Percentiles rank a stretch among this genome's conserved stretches.
These are phyloP conservation scores for Aspergillus conjunctus DNA, from an alignment of 495 filamentous ascomycete species.

Conservation along the genomic window DNA sequence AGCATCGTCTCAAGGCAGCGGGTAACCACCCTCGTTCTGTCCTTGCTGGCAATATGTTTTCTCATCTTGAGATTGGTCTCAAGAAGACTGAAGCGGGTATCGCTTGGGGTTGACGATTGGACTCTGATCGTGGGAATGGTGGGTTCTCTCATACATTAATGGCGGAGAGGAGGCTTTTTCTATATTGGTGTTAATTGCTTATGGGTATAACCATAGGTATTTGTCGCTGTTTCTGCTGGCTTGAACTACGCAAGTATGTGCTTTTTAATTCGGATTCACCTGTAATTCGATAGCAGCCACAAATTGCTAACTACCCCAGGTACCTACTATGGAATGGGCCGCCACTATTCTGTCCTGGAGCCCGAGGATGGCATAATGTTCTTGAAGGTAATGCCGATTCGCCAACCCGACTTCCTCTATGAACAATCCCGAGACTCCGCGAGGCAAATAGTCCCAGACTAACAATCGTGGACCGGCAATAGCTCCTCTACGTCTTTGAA, in stretches of 20 bases:
- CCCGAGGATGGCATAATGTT: not conserved
- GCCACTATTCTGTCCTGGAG: constrained; percentile 1
- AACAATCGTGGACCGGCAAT: not conserved
- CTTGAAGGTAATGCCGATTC: not conserved
- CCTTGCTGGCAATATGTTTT: constrained; percentile 5
- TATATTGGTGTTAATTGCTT: not conserved
- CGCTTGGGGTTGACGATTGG: constrained; percentile 12
- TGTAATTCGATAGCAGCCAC: not conserved
- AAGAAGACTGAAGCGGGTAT: constrained; percentile 9
- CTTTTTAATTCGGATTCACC: not conserved
- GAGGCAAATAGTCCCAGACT: not conserved
- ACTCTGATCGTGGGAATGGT: constrained; percentile 15
- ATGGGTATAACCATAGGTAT: constrained; percentile 1
- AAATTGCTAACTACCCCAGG: constrained; percentile 2
- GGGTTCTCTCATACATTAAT: not conserved
- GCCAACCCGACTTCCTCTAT: not conserved
- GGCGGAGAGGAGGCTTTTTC: not conserved
- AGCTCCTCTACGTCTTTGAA: constrained; percentile 22
- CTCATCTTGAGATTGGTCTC: constrained; percentile 5
- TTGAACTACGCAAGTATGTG: constrained; percentile 11
- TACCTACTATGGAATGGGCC: constrained; percentile 18
- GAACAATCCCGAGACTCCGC: not conserved
- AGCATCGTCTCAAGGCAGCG: constrained; percentile 9
- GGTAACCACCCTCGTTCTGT: constrained; percentile 14
- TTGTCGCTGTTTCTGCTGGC: constrained; percentile 3